Evolutionary conservation across 2,329 filamentous ascomycete genomes (phyloP).

Genomic region (Laburnicola sp.): DNA sequence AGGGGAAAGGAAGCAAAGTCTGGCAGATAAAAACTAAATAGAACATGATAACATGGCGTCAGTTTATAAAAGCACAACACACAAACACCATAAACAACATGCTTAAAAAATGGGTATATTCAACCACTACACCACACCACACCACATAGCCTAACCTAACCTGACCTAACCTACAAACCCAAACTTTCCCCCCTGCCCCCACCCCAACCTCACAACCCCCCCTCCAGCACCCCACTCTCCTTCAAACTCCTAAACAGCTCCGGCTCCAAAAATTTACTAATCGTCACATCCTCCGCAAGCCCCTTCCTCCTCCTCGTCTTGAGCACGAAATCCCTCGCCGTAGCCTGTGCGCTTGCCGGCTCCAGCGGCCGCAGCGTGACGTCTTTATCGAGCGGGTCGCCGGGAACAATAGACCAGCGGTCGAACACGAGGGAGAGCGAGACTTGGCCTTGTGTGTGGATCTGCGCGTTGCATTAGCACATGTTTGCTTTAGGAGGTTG

Average conservation of each 20-base stretch:
- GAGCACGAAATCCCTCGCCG: slow-evolving; percentile 91
- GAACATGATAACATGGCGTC: too few relatives aligned
- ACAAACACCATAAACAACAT: too few relatives aligned
- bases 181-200: too few relatives aligned
- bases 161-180: too few relatives aligned
- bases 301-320: slow-evolving; percentile 95
- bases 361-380: slow-evolving; percentile 82
- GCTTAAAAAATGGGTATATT: slow-evolving; percentile 1
- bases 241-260: slow-evolving; percentile 87
- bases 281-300: slow-evolving; percentile 89
- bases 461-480: slow-evolving; percentile 45
- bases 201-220: slow-evolving; percentile 31
- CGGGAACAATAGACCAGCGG: slow-evolving; percentile 92
- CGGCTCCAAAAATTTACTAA: slow-evolving; percentile 94
- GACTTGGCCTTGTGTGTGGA: slow-evolving; percentile 91
- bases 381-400: slow-evolving; percentile 88
- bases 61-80: too few relatives aligned
- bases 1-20: too few relatives aligned
- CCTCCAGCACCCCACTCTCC: slow-evolving; percentile 84
- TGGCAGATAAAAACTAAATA: too few relatives aligned
- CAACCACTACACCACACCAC: neutral
- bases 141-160: neutral
- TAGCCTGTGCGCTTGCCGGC: slow-evolving; percentile 83
- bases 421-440: slow-evolving; percentile 93
- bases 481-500: neutral